Base-by-base conservation (phyloP, 176 grass and related monocot genomes). In the Urochloa ruziziensis region DNA sequence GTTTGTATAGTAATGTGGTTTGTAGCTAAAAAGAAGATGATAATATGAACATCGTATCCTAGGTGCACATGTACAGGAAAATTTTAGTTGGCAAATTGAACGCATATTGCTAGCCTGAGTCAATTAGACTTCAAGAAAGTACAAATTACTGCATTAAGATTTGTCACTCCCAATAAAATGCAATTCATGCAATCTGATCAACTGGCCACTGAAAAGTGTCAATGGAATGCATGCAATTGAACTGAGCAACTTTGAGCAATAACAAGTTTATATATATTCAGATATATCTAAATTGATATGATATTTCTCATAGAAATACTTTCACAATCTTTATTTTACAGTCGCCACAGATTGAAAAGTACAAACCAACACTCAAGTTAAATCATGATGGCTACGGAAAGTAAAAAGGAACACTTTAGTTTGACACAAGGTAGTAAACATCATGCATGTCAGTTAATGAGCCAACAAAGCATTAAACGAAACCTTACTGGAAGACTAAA, bases 261-360 rank as follows among this genome's bases (percentile, higher is more conserved):
- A 73, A 63, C 29, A 51, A 24, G n/a, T n/a, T 1, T 58, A 3
- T 24, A 7, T 4, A 57, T 24, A 58, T 58, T 58, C 54, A 58
- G 54, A 10, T 58, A 56, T 56, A 58, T 24, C 1, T 32, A 53
- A 80, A 72, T 71, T 54, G 27, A 63, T 30, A 51, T 13, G 30
- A 40, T 53, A 63, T n/a, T 44, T 80, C 47, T 32, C 57, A 73
- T 44, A 40, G 72, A 19, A 64, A 54, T 53, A 27, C 3, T 42
- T 70, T 33, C 46, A 40, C 23, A 53, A 80, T 23, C 3, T 85
- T 60, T 16, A 79, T 75, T 74, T 46, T n/a, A 68, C 33, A 85
- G 16, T 3, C 40, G 79, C 14, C 28, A 54, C 14, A 52, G 16
- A 79, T 70, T 42, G 42, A 39, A 62, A 79, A 80, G 42, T 51